Base-by-base conservation (phyloP, 176 grass and related monocot species). In the Triticum urartu region DNA sequence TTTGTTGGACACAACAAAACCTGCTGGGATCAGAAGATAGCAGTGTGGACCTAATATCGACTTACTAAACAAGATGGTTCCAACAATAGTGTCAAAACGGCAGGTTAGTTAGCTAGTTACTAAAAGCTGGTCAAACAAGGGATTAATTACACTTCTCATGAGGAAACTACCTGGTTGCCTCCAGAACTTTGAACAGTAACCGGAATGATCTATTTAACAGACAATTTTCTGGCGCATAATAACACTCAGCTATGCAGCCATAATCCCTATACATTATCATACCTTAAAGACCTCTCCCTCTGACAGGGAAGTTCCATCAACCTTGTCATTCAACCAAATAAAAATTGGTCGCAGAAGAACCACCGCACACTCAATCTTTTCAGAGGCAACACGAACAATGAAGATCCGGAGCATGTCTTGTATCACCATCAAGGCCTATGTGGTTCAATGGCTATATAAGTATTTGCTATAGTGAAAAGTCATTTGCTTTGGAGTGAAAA, bases 371-470 rank as follows among this genome's bases (percentile, higher is more conserved):
- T 94, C 93, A 47, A 88, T 88, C 71, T 89, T 95, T 92, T 98
- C 86, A 67, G 86, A 92, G 58, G 96, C 90, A 84, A 98, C 78
- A 47, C 93, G 93, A 74, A 91, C 85, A 86, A 98, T 89, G 65
- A 98, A 90, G 87, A 98, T 87, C 24, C 93, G 88, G 86, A 98
- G 96, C 96, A 98, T 95, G 70, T 98, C 93, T 92, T 95, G 96
- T 83, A 98, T 89, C 75, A 94, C 96, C 88, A 91, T 84, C 85
- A 98, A 90, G 36, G 75, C 86, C 96, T 98, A 74, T 50, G 30
- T 60, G 64, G 45, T 54, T 85, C 35, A 50, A 30, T 58, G n/a
- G 59, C 15, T 72, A 67, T 42, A 79, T 83, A 75, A 90, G 47
- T 72, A 87, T 42, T 42, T 85, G 14, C 22, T 75, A 35, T 77